Conservation (phyloP, 345 rosid species). For the Lepidium aucheri region DNA sequence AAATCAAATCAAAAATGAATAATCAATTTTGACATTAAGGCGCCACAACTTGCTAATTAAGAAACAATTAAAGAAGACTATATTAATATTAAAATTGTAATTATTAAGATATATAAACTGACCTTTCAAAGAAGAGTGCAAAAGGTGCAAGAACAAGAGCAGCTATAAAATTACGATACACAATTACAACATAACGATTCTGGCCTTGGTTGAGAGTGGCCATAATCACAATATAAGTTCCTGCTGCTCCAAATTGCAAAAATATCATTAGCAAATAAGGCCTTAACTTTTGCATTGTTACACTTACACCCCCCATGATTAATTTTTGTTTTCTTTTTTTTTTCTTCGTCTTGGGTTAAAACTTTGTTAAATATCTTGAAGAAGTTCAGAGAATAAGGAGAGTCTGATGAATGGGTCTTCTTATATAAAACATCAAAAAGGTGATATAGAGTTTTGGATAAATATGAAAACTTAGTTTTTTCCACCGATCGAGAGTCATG, state of each 20-base stretch:
- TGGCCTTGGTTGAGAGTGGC: constrained; percentile 64
- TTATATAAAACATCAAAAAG: constrained; percentile 21
- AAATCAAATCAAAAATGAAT: neutral
- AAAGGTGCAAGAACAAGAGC: constrained; percentile 69
- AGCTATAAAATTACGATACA: constrained; percentile 67
- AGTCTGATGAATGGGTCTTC: constrained; percentile 4
- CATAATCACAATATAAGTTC: constrained; percentile 54
- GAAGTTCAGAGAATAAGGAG: neutral
- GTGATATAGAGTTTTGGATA: constrained; percentile 26
- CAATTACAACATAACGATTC: constrained; percentile 63
- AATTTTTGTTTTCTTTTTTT: neutral
- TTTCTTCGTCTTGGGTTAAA: neutral
- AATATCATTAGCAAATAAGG: constrained; percentile 67
- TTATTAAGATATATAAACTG: neutral
- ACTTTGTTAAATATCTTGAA: neutral
- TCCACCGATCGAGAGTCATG: constrained; percentile 19
- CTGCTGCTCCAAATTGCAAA: constrained; percentile 64
- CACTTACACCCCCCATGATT: constrained; percentile 13
- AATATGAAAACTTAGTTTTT: constrained; percentile 1
- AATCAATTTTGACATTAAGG: neutral
- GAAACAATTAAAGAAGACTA: neutral
- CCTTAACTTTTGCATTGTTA: constrained; percentile 22
- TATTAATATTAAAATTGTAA: neutral
- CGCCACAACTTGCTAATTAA: neutral
- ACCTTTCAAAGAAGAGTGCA: constrained; percentile 73